Base-by-base conservation (phyloP, 1,284 basidiomycete species). In the Leucoagaricus sp. region DNA sequence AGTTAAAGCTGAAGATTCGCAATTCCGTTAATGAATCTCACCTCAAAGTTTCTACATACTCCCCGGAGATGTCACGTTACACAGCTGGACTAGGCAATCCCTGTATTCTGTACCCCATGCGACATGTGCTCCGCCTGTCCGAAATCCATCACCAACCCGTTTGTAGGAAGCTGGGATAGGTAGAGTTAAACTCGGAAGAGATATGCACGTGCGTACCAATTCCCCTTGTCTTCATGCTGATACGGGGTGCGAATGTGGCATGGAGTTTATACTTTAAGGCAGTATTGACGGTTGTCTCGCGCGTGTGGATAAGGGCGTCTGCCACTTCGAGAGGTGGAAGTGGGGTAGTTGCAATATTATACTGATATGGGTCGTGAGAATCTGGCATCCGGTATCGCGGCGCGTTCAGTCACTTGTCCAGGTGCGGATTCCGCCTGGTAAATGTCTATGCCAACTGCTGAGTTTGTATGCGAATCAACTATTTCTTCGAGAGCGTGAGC, bases 21-120 rank as follows among this genome's bases (percentile, higher is more conserved):
- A 2, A 85, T 87, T 3, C 81, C 87, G 60, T 91, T 88, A 44
- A 87, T 62, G 33, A 76, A 73, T 61, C 80, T 81, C 48, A 88
- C 64, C 67, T 91, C 89, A 58, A 90, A 87, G 65, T 86, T 82
- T 44, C 80, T 74, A 13, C n/a, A n/a, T n/a, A n/a, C 73, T 74
- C 1, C 72, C 71, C 4, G 75, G 75, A 1, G 75, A 76, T 3
- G 67, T 60, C 2, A 76, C 70, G 46, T 84, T 86, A 55, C 80
- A 79, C 23, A 88, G 68, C 4, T 88, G 84, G 6, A 91, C 65
- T 1, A 86, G 82, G 0, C 78, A 73, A 65, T 90, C 87, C 49
- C 83, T 80, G 67, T 88, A 87, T 55, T 90, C 84, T 2, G 78
- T 77, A 0, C 87, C 89, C 86, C 86, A 90, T 58, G 71, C 76